phyloP scores from a whole-genome alignment of 2,329 filamentous ascomycete species.

The Corynespora cassiicola region DNA sequence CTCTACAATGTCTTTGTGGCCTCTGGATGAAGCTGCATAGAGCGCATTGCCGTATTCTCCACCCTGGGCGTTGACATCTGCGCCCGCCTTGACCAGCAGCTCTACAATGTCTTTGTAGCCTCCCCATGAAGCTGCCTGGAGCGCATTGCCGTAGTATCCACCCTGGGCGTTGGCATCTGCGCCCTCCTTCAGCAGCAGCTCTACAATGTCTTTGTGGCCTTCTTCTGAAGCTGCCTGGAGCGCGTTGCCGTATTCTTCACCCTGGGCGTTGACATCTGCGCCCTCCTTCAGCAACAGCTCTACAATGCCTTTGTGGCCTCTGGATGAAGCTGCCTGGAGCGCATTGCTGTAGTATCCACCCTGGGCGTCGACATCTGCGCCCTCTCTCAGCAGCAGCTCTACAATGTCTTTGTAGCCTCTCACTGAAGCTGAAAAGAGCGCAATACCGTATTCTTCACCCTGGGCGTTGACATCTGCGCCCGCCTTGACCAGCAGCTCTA shows the following conservation, averaged over 20 bases:
- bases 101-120: too few species aligned
- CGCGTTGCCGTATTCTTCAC: too few species aligned
- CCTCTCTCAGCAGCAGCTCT: constrained; percentile 13
- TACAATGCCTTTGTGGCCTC: constrained; percentile 21
- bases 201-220: not conserved
- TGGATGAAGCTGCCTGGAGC: constrained; percentile 22
- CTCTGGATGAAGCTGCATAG: constrained; percentile 22
- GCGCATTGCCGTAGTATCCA: too few species aligned
- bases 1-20: constrained; percentile 12
- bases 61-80: too few species aligned
- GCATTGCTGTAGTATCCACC: constrained; percentile 16
- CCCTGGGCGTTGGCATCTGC: too few species aligned
- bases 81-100: too few species aligned
- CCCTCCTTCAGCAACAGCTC: constrained; percentile 22
- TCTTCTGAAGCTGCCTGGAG: not conserved
- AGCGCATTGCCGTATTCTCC: constrained; percentile 21
- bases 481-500: too few species aligned
- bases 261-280: constrained; percentile 13
- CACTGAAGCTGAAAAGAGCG: too few species aligned
- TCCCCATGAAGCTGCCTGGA: too few species aligned
- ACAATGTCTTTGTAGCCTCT: constrained; percentile 14
- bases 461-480: too few species aligned
- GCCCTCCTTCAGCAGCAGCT: too few species aligned
- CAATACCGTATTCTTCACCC: too few species aligned
- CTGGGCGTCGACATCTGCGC: constrained; percentile 14